Evolutionary conservation across 345 rosid species (phyloP).

Genomic region (Barbarea vulgaris): DNA sequence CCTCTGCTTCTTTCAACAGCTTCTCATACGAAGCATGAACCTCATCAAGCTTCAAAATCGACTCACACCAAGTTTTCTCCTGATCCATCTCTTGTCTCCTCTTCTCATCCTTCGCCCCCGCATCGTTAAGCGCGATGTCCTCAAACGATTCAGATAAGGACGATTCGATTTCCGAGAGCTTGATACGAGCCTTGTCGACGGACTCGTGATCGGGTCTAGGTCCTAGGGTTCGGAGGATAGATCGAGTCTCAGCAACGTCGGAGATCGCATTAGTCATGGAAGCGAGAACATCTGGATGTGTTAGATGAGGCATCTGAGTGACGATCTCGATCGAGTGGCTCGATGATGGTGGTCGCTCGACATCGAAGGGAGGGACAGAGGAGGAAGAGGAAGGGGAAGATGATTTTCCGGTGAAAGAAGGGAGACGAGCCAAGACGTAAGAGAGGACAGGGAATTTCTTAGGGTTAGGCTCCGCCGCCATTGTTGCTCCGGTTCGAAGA

Average conservation of each 20-base stretch:
- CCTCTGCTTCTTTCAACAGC: constrained; percentile 80
- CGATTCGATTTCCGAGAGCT: constrained; percentile 60
- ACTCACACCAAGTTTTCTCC: constrained; percentile 52
- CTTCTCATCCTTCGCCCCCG: constrained; percentile 59
- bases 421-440: constrained; percentile 76
- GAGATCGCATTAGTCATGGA: constrained; percentile 74
- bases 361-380: constrained; percentile 37
- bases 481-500: constrained; percentile 5
- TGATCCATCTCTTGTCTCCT: constrained; percentile 58
- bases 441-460: constrained; percentile 81
- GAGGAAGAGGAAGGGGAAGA: constrained; percentile 45
- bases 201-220: constrained; percentile 93
- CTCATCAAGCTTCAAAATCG: constrained; percentile 77
- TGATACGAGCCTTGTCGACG: constrained; percentile 68
- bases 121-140: constrained; percentile 59
- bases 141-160: constrained; percentile 62
- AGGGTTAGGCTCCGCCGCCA: constrained; percentile 73
- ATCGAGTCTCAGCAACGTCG: constrained; percentile 83
- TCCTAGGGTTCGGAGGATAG: constrained; percentile 78
- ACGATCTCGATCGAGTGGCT: constrained; percentile 38
- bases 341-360: constrained; percentile 39
- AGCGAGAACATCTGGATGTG: constrained; percentile 63
- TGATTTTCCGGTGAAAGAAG: constrained; percentile 57
- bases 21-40: constrained; percentile 74
- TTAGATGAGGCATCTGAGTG: constrained; percentile 64